phyloP scores from a whole-genome alignment of 768 basidiomycete genomes.

The Clitopilus passeckerianus region DNA sequence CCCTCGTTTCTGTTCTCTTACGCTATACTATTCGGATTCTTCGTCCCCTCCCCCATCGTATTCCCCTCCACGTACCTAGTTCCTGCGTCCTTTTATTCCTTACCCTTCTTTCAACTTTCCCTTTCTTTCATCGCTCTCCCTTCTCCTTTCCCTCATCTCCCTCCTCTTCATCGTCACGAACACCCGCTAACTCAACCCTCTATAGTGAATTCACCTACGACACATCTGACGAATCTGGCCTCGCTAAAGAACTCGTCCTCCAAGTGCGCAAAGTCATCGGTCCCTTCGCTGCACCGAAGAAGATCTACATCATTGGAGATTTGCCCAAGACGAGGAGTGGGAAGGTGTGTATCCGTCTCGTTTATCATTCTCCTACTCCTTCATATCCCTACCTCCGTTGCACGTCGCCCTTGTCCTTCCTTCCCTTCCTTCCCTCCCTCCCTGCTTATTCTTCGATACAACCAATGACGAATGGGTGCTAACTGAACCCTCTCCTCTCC shows the following conservation, averaged over 20 bases:
- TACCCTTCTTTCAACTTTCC: not conserved
- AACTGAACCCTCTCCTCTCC: not conserved
- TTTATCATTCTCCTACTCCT: not conserved
- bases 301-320: conserved; percentile 76
- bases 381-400: not conserved
- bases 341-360: conserved; percentile 50
- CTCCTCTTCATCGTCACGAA: not conserved
- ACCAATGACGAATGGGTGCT: not conserved
- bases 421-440: too few relatives aligned
- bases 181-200: not conserved
- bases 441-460: not conserved
- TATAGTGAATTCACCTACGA: conserved; percentile 77
- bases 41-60: too few relatives aligned
- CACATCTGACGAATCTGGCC: conserved; percentile 56
- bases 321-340: conserved; percentile 94
- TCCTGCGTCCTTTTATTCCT: not conserved
- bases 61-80: not conserved
- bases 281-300: conserved; percentile 96
- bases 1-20: too few relatives aligned
- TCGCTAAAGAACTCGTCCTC: conserved; percentile 84
- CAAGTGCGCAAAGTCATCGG: conserved; percentile 98
- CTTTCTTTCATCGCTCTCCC: not conserved
- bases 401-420: too few relatives aligned
- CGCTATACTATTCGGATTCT: too few relatives aligned
- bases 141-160: not conserved